Conservation (phyloP, 257 asterid species). For the Fraxinus excelsior region DNA sequence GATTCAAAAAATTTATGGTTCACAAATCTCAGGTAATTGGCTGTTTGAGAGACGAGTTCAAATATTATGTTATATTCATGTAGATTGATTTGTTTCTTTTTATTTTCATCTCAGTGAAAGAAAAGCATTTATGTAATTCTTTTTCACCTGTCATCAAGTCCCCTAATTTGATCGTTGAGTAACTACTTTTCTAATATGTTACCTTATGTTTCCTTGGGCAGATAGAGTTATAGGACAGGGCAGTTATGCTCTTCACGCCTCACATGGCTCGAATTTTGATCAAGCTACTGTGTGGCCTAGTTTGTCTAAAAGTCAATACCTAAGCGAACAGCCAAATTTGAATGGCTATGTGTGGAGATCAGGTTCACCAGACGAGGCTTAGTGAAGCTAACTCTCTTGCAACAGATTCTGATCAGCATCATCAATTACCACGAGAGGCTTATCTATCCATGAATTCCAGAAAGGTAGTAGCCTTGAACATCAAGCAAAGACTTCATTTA, state of each 20-base stretch:
- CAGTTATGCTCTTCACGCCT: conserved; percentile 51
- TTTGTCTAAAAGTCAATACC: conserved; percentile 48
- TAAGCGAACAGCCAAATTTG: conserved; percentile 53
- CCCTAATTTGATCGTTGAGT: neutral
- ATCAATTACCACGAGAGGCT: conserved; percentile 49
- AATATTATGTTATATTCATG: neutral
- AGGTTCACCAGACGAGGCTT: conserved; percentile 58
- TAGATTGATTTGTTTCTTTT: neutral
- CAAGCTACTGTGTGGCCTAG: conserved; percentile 64
- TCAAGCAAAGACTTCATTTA: conserved; percentile 54
- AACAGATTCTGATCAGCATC: conserved; percentile 53
- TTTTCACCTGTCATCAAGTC: neutral
- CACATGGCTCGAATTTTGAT: conserved; percentile 58
- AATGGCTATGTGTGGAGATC: conserved; percentile 71
- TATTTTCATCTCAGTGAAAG: neutral
- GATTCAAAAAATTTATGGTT: conserved; percentile 45
- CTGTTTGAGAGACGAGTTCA: conserved; percentile 4
- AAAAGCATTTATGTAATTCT: neutral
- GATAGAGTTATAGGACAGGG: conserved; percentile 62
- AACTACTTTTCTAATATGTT: neutral
- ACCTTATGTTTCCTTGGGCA: conserved; percentile 36
- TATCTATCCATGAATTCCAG: conserved; percentile 58
- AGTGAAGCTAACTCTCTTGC: conserved; percentile 63
- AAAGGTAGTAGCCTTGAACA: conserved; percentile 56
- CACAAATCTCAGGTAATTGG: conserved; percentile 33